These are phyloP conservation scores for Aspergillus ustus DNA, from an alignment of 2,329 filamentous ascomycete species.

Conservation along the genomic window DNA sequence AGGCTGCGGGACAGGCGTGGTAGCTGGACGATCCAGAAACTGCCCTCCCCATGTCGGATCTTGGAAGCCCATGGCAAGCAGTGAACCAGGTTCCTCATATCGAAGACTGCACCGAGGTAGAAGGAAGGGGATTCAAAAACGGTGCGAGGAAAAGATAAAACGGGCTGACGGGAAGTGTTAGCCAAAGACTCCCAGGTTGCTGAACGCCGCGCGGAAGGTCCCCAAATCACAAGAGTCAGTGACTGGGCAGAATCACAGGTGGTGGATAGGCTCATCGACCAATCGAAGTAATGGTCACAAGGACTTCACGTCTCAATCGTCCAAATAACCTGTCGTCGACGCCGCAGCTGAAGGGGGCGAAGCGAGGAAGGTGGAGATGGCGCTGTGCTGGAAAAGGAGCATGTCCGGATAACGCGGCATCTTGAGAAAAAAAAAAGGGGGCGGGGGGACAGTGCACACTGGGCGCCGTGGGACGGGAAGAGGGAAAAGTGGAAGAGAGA, in stretches of 20 bases:
- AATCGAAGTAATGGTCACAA: constrained; percentile 5
- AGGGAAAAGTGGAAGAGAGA: not conserved
- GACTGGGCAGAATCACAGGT: not conserved
- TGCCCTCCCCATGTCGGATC: not conserved
- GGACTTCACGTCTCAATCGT: not conserved
- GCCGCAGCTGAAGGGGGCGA: constrained; percentile 3
- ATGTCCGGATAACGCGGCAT: not conserved
- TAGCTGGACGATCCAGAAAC: not conserved
- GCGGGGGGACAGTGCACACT: not conserved
- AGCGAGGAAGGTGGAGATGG: not conserved
- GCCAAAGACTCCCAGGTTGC: not conserved
- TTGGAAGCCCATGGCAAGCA: not conserved
- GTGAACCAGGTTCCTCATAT: not conserved
- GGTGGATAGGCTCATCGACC: not conserved
- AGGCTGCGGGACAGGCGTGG: not conserved
- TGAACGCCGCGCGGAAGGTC: not conserved
- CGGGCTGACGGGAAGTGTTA: not conserved
- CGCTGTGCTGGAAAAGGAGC: not conserved
- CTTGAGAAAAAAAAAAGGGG: not conserved
- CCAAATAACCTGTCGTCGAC: constrained; percentile 4
- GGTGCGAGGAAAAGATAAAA: not conserved
- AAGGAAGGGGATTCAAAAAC: not conserved
- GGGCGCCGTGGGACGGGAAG: not conserved
- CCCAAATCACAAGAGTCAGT: not conserved
- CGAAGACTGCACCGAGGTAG: not conserved